Evolutionary conservation across 129 eudicot genomes (phyloP).

Genomic region (Heracleum sosnowskyi): DNA sequence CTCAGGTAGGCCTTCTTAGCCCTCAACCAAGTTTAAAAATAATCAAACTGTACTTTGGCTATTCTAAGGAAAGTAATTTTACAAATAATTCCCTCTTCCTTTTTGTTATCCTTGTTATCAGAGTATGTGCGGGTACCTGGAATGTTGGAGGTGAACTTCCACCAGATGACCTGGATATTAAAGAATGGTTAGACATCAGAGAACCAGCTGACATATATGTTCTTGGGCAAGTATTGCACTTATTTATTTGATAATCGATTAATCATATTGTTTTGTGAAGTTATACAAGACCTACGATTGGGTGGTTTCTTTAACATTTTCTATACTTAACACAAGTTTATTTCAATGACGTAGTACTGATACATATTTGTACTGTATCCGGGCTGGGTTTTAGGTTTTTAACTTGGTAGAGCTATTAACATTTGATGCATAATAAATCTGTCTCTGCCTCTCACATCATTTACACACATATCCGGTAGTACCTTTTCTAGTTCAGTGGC

Average conservation of each 20-base stretch:
- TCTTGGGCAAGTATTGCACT: slow-evolving; percentile 52
- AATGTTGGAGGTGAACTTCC: slow-evolving; percentile 85
- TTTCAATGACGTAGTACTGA: no score
- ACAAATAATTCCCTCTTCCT: background rate
- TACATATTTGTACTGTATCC: no score
- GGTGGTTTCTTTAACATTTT: no score
- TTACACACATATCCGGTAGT: background rate
- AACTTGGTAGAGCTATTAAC: background rate
- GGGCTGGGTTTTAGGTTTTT: no score
- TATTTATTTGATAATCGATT: background rate
- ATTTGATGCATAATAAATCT: background rate
- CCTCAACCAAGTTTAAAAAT: slow-evolving; percentile 1
- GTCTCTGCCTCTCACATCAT: background rate
- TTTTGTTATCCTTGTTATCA: slow-evolving; percentile 19
- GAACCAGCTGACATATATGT: slow-evolving; percentile 91
- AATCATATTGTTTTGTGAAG: background rate
- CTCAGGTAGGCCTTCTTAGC: slow-evolving; percentile 36
- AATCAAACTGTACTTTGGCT: background rate
- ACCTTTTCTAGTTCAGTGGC: background rate
- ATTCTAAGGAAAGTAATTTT: background rate
- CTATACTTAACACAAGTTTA: no score
- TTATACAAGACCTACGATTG: background rate
- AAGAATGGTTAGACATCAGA: slow-evolving; percentile 55
- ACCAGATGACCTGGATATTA: slow-evolving; percentile 63
- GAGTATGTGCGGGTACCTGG: slow-evolving; percentile 89